These are phyloP conservation scores for Citrus medica DNA, from an alignment of 345 rosid genomes.

Conservation along the genomic window DNA sequence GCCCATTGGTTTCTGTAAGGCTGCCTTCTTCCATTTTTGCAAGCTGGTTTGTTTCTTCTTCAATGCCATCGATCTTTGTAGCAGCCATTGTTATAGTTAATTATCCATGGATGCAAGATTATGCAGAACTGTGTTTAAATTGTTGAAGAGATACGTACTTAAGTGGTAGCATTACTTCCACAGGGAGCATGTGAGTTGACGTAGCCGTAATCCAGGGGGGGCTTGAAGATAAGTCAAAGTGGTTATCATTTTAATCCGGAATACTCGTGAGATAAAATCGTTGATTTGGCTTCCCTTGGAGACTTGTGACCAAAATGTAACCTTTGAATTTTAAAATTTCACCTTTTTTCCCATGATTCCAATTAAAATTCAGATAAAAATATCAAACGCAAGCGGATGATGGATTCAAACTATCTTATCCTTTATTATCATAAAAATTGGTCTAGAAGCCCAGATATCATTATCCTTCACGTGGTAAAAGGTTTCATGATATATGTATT, in stretches of 20 bases:
- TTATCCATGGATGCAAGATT: too few relatives aligned
- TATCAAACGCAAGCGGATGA: too few relatives aligned
- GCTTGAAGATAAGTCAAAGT: constrained; percentile 3
- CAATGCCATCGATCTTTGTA: constrained; percentile 1
- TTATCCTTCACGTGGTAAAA: too few relatives aligned
- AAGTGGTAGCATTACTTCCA: background rate
- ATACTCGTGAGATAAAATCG: background rate
- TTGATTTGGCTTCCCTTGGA: background rate
- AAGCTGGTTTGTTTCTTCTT: background rate
- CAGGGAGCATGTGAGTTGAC: background rate
- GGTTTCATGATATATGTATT: too few relatives aligned
- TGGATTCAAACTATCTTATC: too few relatives aligned
- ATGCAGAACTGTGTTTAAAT: too few relatives aligned
- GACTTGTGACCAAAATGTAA: background rate
- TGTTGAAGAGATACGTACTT: background rate
- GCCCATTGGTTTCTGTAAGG: background rate
- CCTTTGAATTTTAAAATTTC: background rate
- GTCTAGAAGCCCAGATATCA: too few relatives aligned
- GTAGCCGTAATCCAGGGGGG: background rate
- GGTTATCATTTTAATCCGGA: background rate
- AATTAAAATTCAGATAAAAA: too few relatives aligned
- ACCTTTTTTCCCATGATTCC: too few relatives aligned
- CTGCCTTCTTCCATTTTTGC: constrained; percentile 1
- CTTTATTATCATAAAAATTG: too few relatives aligned
- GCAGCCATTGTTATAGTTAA: background rate